Evolutionary conservation across 371 early-diverging fungal genomes (phyloP).

Genomic region (Rhizopus microsporus): DNA sequence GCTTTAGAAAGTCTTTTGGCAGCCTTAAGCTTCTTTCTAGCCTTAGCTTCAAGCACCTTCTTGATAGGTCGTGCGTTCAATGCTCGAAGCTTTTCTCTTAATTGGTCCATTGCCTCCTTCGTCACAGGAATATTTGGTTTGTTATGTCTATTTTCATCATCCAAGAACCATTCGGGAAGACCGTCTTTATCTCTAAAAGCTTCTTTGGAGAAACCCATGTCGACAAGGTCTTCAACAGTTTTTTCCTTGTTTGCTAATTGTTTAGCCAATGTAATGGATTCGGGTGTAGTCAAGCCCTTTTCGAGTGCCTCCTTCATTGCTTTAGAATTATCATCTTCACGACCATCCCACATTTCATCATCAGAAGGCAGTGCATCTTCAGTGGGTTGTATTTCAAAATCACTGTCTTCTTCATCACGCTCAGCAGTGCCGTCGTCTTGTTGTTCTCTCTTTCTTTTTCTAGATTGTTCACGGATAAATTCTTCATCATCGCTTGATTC

Average conservation of each 20-base stretch:
- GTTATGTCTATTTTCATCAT: conserved; percentile 90
- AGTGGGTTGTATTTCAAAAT: conserved; percentile 63
- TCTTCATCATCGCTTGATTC: conserved; percentile 40
- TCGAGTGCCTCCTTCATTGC: conserved; percentile 58
- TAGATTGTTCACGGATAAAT: conserved; percentile 16
- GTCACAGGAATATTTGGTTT: conserved; percentile 88
- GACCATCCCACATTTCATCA: conserved; percentile 68
- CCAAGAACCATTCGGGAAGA: conserved; percentile 91
- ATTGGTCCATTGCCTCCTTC: conserved; percentile 90
- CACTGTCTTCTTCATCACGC: conserved; percentile 50
- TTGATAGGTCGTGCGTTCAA: conserved; percentile 96
- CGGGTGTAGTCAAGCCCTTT: conserved; percentile 72
- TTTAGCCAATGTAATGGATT: conserved; percentile 88
- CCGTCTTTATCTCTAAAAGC: conserved; percentile 85
- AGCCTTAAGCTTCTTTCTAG: conserved; percentile 87
- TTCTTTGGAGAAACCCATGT: conserved; percentile 89
- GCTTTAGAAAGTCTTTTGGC: conserved; percentile 76
- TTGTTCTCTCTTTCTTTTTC: conserved; percentile 49
- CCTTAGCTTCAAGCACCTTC: conserved; percentile 98
- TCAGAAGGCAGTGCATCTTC: conserved; percentile 57
- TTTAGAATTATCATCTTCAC: conserved; percentile 70
- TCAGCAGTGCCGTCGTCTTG: conserved; percentile 26
- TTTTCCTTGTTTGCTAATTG: conserved; percentile 79
- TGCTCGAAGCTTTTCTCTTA: conserved; percentile 79
- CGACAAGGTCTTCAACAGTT: conserved; percentile 77